These are phyloP conservation scores for Jatropha curcas DNA, from an alignment of 345 rosid species.

Conservation along the genomic window DNA sequence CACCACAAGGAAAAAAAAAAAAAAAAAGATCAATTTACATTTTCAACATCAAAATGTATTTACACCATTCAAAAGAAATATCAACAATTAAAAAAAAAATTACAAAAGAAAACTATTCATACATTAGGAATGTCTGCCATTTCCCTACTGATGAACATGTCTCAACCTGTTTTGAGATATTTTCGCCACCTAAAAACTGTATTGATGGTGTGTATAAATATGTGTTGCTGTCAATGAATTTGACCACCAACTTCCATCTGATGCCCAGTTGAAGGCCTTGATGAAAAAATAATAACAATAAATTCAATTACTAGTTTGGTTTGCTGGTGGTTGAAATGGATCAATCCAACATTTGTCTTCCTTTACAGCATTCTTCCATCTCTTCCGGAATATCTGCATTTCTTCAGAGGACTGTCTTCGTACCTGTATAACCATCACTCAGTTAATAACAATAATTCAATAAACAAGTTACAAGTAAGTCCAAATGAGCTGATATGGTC, in stretches of 20 bases:
- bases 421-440: constrained; percentile 45
- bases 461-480: no score
- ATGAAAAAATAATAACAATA: background rate
- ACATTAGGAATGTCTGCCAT: background rate
- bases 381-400: constrained; percentile 62
- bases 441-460: no score
- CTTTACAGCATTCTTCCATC: constrained; percentile 67
- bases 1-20: background rate
- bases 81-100: background rate
- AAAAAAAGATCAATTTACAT: background rate
- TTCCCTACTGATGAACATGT: background rate
- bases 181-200: background rate
- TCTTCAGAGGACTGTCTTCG: constrained; percentile 70
- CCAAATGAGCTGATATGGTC: no score
- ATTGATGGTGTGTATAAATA: background rate
- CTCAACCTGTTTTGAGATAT: background rate
- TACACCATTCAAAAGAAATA: background rate
- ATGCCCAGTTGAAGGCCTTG: background rate
- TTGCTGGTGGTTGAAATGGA: constrained; percentile 44
- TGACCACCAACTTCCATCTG: background rate
- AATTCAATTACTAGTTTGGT: constrained; percentile 27
- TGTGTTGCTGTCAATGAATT: background rate
- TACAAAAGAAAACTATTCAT: no score
- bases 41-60: constrained; percentile 1
- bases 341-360: constrained; percentile 86